Percentiles rank a stretch among this genome's conserved stretches.
These are phyloP conservation scores for Marasmius fiardii DNA, from an alignment of 1,284 basidiomycete genomes.

Conservation along the genomic window DNA sequence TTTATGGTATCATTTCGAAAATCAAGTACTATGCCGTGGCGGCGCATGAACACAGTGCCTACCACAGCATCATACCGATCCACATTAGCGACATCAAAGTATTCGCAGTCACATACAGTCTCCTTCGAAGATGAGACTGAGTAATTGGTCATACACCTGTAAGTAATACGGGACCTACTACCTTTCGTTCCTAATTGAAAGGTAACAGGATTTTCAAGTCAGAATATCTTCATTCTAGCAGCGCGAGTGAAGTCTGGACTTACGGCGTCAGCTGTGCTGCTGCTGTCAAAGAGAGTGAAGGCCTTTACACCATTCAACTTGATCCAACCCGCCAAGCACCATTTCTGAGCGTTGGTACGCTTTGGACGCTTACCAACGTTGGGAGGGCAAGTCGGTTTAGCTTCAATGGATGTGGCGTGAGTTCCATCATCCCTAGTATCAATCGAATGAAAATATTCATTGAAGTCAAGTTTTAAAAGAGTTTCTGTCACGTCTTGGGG, in stretches of 20 bases:
- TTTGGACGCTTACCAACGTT: not conserved
- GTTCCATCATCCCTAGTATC: not conserved
- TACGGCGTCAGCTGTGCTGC: conserved; percentile 20
- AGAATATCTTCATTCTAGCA: conserved; percentile 5
- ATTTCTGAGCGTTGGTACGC: not conserved
- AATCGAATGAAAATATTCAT: conserved; percentile 6
- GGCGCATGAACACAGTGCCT: not conserved
- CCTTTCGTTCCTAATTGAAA: conserved; percentile 23
- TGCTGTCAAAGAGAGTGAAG: conserved; percentile 20
- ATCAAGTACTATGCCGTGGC: not conserved
- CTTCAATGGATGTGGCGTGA: not conserved
- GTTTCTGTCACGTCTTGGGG: not conserved
- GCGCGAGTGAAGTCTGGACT: conserved; percentile 18
- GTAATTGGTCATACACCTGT: conserved; percentile 12
- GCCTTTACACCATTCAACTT: conserved; percentile 18
- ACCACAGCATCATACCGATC: conserved; percentile 15
- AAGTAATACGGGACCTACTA: conserved; percentile 21
- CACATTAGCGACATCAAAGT: conserved; percentile 18
- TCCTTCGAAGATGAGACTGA: not conserved
- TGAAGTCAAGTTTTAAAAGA: conserved; percentile 1
- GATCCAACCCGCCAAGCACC: conserved; percentile 7
- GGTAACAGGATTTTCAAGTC: conserved; percentile 17
- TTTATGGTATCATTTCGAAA: conserved; percentile 10
- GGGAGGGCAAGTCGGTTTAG: not conserved
- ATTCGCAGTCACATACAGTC: not conserved